Percentiles rank a stretch among this genome's conserved stretches.
Evolutionary conservation across 805 yeast genomes (phyloP).

Genomic region (Saccharomycopsis microspora): DNA sequence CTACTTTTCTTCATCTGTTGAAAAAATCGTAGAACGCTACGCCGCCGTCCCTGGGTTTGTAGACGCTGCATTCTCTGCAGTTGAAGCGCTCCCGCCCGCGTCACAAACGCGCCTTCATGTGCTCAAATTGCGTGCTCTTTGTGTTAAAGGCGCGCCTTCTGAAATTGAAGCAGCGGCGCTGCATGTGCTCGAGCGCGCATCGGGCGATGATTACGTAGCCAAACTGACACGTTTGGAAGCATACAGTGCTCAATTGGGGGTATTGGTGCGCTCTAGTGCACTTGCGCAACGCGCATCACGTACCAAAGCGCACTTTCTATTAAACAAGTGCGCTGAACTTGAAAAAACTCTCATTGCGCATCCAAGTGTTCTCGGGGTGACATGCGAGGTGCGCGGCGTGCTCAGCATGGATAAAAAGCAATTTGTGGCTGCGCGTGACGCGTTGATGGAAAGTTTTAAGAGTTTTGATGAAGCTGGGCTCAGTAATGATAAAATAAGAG

Average conservation of each 20-base stretch:
- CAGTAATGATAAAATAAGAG: slow-evolving; percentile 39
- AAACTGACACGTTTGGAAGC: slow-evolving; percentile 47
- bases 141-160: no score
- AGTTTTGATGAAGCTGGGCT: slow-evolving; percentile 60
- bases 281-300: background rate
- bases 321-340: slow-evolving; percentile 35
- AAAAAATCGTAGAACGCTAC: slow-evolving; percentile 24
- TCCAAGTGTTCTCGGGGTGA: slow-evolving; percentile 62
- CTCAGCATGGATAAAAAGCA: slow-evolving; percentile 49
- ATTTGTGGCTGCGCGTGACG: slow-evolving; percentile 41
- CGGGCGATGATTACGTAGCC: slow-evolving; percentile 28
- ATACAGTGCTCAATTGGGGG: slow-evolving; percentile 52
- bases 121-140: no score
- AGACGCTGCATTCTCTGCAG: no score
- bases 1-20: slow-evolving; percentile 30
- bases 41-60: background rate
- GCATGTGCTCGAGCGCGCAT: no score
- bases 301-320: slow-evolving; percentile 25
- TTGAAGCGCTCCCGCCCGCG: no score
- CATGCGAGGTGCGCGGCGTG: slow-evolving; percentile 67
- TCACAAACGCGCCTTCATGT: no score
- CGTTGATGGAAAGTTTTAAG: slow-evolving; percentile 44
- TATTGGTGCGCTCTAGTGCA: no score
- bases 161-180: no score
- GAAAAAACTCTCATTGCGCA: slow-evolving; percentile 56